Base-by-base conservation (phyloP, 2,329 filamentous ascomycete species). In the Penicillium palitans region DNA sequence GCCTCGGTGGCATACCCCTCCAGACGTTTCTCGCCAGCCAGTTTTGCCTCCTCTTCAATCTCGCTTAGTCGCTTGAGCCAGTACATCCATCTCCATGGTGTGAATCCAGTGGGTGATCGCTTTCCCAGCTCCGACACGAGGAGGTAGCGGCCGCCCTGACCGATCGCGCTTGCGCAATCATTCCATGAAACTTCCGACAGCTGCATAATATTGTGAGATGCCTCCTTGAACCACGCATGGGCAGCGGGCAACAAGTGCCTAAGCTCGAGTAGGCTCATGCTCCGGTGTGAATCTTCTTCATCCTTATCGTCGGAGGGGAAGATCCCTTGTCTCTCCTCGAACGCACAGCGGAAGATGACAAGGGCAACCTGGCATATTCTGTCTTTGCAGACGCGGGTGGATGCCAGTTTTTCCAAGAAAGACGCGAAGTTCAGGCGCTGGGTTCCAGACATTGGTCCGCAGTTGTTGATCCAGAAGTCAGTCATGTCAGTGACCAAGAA, bases 51-150 rank as follows among this genome's bases (percentile, higher is more conserved):
- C 6, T 68, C 64, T 15, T 48, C 45, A 29, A 68, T 66, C 12
- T 68, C 53, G 59, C 66, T 60, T 6, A 69, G 53, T 49, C 62
- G 64, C 57, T 67, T 69, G 2, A 70, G 46, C 68, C 68, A 70
- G 61, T 55, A 70, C 58, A 69, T 57, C 6, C 51, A 69, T 62
- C 68, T 66, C 67, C 63, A 70, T 10, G 63, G 66, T 8, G 57
- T 55, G 42, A 70, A 67, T 48, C 66, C 67, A 57, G 46, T 29
- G 6, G 61, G 63, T 42, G 65, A 57, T 54, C 62, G 67, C 54
- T 61, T 51, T 9, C 67, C 67, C 3, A 69, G 55, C 39, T 68
- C 66, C 0, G 67, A 70, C 42, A 64, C 29, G 24, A 66, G 7
- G 41, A 69, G 68, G 4, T n/a, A 29, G 44, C 4, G 17, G 7